These are phyloP conservation scores for Saturnispora hagleri DNA, from an alignment of 805 yeast species.

Conservation along the genomic window DNA sequence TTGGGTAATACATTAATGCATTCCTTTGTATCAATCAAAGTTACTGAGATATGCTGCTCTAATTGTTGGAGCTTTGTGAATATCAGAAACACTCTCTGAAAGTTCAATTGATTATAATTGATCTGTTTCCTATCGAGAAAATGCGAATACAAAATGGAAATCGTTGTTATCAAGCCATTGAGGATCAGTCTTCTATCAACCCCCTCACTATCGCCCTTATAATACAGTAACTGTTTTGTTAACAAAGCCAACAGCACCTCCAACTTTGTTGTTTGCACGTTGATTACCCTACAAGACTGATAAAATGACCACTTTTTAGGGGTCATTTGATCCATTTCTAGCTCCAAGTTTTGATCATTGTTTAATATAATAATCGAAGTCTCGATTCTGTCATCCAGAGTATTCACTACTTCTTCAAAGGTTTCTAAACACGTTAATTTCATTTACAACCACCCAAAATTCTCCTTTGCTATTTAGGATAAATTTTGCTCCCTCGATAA, in stretches of 20 bases:
- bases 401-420: not conserved
- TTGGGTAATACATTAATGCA: conserved; percentile 9
- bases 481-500: not conserved
- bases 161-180: conserved; percentile 19
- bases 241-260: not conserved
- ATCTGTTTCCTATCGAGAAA: conserved; percentile 8
- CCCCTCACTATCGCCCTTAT: not conserved
- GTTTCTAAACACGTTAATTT: not conserved
- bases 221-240: not conserved
- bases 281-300: not conserved
- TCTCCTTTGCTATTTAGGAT: not conserved
- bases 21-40: conserved; percentile 18
- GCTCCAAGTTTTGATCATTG: not conserved
- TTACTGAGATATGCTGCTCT: conserved; percentile 6
- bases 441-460: not conserved
- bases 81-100: conserved; percentile 12
- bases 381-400: not conserved
- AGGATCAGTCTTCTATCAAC: conserved; percentile 10
- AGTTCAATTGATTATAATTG: conserved; percentile 12
- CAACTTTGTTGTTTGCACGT: not conserved
- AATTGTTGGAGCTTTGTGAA: conserved; percentile 13
- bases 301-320: conserved; percentile 1
- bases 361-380: not conserved
- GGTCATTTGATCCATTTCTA: not conserved
- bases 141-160: conserved; percentile 19